Percentiles rank a stretch among this genome's conserved stretches.
phyloP scores from a whole-genome alignment of 75 land plant genomes.

The Sequoiadendron giganteum region DNA sequence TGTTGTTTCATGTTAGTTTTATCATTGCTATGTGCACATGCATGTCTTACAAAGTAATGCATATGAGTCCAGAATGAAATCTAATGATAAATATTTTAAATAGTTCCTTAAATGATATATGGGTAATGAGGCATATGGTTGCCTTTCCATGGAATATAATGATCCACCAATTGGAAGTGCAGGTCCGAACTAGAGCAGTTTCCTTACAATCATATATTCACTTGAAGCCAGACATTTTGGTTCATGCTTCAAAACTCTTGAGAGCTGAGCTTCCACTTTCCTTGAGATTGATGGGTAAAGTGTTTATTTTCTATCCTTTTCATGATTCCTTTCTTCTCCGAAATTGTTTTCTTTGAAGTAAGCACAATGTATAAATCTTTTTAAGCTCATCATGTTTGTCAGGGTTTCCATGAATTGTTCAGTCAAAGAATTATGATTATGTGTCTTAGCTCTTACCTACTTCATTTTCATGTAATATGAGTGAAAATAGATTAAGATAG shows the following conservation, averaged over 20 bases:
- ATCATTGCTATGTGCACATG: background rate
- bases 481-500: background rate
- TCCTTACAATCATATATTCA: constrained; percentile 60
- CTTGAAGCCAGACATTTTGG: constrained; percentile 61
- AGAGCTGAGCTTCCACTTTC: constrained; percentile 88
- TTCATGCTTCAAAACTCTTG: constrained; percentile 65
- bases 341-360: background rate
- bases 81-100: background rate
- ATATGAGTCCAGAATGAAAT: background rate
- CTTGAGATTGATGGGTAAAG: constrained; percentile 74
- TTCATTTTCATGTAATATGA: background rate
- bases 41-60: background rate
- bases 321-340: background rate
- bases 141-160: background rate
- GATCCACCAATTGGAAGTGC: constrained; percentile 8
- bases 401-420: background rate
- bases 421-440: no score
- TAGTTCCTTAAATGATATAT: background rate
- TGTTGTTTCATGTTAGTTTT: background rate
- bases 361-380: background rate
- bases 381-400: background rate
- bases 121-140: background rate
- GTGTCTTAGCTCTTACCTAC: background rate
- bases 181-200: constrained; percentile 81
- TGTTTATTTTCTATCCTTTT: background rate